phyloP scores from a whole-genome alignment of 371 early-diverging fungal genomes.

The Dichotomocladium elegans region DNA sequence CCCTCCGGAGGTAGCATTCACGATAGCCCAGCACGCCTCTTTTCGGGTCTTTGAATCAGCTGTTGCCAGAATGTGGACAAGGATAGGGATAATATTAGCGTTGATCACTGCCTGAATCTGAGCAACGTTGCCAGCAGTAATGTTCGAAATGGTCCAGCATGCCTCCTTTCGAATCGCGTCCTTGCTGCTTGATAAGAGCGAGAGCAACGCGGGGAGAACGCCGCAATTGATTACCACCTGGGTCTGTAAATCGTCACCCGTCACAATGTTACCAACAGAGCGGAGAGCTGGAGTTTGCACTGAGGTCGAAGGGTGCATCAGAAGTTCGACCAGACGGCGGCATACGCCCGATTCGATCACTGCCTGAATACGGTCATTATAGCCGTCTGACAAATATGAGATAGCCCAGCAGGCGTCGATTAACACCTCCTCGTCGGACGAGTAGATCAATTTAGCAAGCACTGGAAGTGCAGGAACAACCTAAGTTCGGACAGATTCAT shows the following conservation, averaged over 20 bases:
- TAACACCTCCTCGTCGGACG: constrained; percentile 92
- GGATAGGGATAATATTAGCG: constrained; percentile 90
- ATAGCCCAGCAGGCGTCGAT: constrained; percentile 99
- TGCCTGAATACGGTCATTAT: constrained; percentile 92
- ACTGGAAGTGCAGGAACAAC: constrained; percentile 85
- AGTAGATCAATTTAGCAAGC: constrained; percentile 86
- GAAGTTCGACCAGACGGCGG: constrained; percentile 90
- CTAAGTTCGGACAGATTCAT: constrained; percentile 30
- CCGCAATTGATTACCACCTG: constrained; percentile 94
- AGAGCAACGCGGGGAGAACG: constrained; percentile 76
- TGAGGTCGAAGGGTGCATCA: constrained; percentile 79
- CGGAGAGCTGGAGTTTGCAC: constrained; percentile 98
- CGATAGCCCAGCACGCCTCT: constrained; percentile 99
- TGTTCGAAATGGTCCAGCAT: constrained; percentile 99
- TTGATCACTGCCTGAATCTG: constrained; percentile 97
- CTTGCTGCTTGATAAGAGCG: constrained; percentile 80
- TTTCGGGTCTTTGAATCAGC: constrained; percentile 97
- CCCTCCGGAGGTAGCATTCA: constrained; percentile 96
- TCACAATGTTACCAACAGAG: constrained; percentile 99
- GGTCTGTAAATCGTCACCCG: constrained; percentile 98
- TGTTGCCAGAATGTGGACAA: constrained; percentile 82
- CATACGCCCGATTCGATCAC: constrained; percentile 94
- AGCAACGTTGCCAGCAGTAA: constrained; percentile 95
- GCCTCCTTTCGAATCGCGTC: constrained; percentile 98
- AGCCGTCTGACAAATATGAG: constrained; percentile 97